These are phyloP conservation scores for Cajanus cajan DNA, from an alignment of 306 rosid species.

Conservation along the genomic window DNA sequence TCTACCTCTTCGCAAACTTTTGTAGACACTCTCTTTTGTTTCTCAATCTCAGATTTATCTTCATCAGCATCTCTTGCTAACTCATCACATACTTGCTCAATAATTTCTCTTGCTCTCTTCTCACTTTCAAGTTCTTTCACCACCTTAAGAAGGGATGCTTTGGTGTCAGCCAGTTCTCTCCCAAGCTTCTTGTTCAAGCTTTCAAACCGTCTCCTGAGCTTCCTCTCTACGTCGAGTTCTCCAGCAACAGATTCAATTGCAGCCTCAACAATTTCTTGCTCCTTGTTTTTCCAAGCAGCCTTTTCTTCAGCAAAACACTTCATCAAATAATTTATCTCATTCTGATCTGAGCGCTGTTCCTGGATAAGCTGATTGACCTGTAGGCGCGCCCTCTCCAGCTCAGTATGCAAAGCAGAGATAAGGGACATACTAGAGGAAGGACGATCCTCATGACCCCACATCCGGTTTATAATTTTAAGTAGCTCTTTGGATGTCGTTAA, in stretches of 20 bases:
- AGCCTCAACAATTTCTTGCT: constrained; percentile 81
- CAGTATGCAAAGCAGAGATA: constrained; percentile 85
- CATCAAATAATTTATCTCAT: constrained; percentile 76
- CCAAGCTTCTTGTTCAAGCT: constrained; percentile 96
- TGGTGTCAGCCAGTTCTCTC: constrained; percentile 87
- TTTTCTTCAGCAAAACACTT: constrained; percentile 94
- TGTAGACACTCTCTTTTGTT: constrained; percentile 52
- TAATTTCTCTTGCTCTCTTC: constrained; percentile 90
- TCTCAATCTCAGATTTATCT: constrained; percentile 66
- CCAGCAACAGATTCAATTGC: constrained; percentile 95
- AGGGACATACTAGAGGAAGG: constrained; percentile 92
- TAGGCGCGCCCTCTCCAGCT: constrained; percentile 91
- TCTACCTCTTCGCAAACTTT: constrained; percentile 63
- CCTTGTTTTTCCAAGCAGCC: constrained; percentile 90
- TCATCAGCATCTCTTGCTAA: constrained; percentile 69
- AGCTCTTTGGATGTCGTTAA: constrained; percentile 89
- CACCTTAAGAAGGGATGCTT: constrained; percentile 72
- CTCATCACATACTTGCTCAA: constrained; percentile 82
- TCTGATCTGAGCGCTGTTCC: constrained; percentile 79
- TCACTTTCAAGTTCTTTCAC: constrained; percentile 90
- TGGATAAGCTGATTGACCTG: constrained; percentile 93
- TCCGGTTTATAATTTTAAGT: constrained; percentile 85
- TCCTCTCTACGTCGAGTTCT: constrained; percentile 89
- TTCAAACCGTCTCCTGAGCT: constrained; percentile 78
- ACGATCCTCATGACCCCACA: constrained; percentile 90